Conservation (phyloP, 306 rosid genomes). For the Ceratonia siliqua region DNA sequence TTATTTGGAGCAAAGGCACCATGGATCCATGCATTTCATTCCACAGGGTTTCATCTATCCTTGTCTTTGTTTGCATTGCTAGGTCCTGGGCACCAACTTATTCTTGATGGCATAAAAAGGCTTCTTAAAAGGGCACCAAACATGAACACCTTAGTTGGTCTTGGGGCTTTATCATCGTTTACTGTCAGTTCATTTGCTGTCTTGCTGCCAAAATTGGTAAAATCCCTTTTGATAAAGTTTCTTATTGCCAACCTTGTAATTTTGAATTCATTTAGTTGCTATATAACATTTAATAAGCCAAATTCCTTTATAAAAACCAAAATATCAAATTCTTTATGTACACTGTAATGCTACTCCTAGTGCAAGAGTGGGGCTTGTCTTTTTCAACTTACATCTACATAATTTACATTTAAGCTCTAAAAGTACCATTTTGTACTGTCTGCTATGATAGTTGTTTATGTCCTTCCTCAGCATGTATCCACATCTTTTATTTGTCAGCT, state of each 20-base stretch:
- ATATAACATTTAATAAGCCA: slow-evolving; percentile 8
- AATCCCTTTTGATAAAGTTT: slow-evolving; percentile 28
- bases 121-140: slow-evolving; percentile 82
- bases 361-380: neutral
- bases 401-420: neutral
- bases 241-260: slow-evolving; percentile 30
- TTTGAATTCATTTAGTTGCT: slow-evolving; percentile 33
- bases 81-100: slow-evolving; percentile 96
- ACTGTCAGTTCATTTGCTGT: slow-evolving; percentile 86
- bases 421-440: neutral
- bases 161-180: slow-evolving; percentile 97
- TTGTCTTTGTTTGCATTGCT: slow-evolving; percentile 83
- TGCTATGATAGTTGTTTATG: neutral
- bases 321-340: neutral
- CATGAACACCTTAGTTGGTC: slow-evolving; percentile 97
- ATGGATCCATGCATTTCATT: slow-evolving; percentile 81
- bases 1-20: slow-evolving; percentile 82
- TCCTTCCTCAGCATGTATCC: neutral
- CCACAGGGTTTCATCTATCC: slow-evolving; percentile 84
- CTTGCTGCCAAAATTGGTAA: slow-evolving; percentile 85
- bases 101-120: slow-evolving; percentile 86
- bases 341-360: neutral
- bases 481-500: neutral
- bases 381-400: neutral
- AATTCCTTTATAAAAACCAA: slow-evolving; percentile 16